Evolutionary conservation across 78 protist species (phyloP).

Genomic region (Pelomyxa schiedti): DNA sequence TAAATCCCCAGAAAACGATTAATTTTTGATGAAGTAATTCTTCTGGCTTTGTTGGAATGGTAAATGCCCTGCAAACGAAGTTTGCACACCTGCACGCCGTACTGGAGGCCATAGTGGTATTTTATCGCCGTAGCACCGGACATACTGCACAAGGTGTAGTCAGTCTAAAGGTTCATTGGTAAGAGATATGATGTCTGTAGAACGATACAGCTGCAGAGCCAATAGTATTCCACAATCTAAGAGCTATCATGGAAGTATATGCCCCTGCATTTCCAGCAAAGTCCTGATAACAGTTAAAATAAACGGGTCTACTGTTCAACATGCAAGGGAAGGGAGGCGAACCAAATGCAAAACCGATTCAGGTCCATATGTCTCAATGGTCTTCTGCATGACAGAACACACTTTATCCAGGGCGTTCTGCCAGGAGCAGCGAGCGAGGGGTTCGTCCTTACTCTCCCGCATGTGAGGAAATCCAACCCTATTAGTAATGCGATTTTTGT

Average conservation of each 20-base stretch:
- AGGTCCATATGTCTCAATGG: no score
- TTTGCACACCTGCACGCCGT: neutral
- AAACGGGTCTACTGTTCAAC: no score
- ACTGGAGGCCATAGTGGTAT: neutral
- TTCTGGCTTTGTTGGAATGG: no score
- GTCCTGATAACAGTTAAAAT: no score
- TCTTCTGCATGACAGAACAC: no score
- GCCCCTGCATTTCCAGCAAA: no score
- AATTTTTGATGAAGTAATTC: neutral
- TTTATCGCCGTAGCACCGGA: neutral
- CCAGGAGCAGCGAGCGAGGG: neutral
- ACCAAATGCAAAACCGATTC: no score
- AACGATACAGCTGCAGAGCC: neutral
- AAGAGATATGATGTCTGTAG: neutral
- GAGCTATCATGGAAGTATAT: no score
- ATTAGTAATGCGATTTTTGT: neutral
- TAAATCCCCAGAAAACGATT: neutral
- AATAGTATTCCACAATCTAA: no score
- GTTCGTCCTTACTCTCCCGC: neutral
- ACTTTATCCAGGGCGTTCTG: neutral
- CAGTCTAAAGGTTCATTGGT: neutral
- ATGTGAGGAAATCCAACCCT: neutral
- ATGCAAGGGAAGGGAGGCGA: no score
- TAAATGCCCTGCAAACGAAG: no score
- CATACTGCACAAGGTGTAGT: neutral